Evolutionary conservation across 306 rosid species (phyloP).

Genomic region (Begonia masoniana): DNA sequence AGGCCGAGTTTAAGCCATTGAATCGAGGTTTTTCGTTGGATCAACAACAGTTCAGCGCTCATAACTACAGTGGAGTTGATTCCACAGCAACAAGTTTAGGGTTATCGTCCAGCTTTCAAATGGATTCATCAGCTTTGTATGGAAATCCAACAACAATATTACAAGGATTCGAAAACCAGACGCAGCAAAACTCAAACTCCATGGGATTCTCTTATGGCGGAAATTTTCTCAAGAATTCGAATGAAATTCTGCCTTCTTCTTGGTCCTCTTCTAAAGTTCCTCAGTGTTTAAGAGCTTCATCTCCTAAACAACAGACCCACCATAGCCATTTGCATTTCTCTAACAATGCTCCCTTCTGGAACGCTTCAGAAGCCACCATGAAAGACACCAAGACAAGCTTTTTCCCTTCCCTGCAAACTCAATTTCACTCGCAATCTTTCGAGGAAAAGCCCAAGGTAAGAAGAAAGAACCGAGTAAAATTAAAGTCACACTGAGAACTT

Average conservation of each 20-base stretch:
- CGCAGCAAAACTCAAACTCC: too few species aligned
- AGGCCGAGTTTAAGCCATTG: slow-evolving; percentile 4
- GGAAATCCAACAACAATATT: slow-evolving; percentile 40
- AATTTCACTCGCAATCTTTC: slow-evolving; percentile 35
- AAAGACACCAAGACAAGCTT: slow-evolving; percentile 51
- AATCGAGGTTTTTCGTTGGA: slow-evolving; percentile 59
- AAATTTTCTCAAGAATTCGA: too few species aligned
- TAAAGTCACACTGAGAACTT: too few species aligned
- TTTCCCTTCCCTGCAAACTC: slow-evolving; percentile 57
- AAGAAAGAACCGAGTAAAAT: too few species aligned
- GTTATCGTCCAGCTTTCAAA: slow-evolving; percentile 26
- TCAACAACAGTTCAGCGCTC: slow-evolving; percentile 66
- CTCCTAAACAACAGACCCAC: slow-evolving; percentile 43
- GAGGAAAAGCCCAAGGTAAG: slow-evolving; percentile 69
- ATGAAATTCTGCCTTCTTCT: slow-evolving; percentile 8
- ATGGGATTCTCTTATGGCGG: too few species aligned
- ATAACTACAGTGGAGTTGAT: slow-evolving; percentile 69
- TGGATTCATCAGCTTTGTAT: slow-evolving; percentile 41
- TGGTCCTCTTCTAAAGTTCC: slow-evolving; percentile 43
- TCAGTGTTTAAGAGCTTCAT: slow-evolving; percentile 58
- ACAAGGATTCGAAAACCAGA: slow-evolving; percentile 35
- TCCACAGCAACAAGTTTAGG: slow-evolving; percentile 58
- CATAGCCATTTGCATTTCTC: slow-evolving; percentile 62
- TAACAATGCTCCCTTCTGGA: slow-evolving; percentile 80
- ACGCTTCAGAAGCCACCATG: slow-evolving; percentile 56